Percentiles rank a stretch among this genome's conserved stretches.
These are phyloP conservation scores for Wickerhamiella qilinensis DNA, from an alignment of 805 yeast genomes.

Conservation along the genomic window DNA sequence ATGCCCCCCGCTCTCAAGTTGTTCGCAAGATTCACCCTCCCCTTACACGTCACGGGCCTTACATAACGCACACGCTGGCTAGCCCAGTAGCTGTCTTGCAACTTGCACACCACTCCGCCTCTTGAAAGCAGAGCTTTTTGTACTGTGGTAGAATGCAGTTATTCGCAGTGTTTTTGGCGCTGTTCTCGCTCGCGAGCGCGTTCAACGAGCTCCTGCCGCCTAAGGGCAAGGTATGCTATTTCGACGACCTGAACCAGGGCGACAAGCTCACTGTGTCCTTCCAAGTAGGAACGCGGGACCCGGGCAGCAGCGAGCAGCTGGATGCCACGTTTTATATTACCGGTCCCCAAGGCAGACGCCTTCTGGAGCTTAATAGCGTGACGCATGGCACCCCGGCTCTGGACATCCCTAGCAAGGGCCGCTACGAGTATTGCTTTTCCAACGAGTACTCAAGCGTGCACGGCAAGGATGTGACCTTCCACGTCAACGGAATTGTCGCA, in stretches of 20 bases:
- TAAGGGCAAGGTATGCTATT: constrained; percentile 75
- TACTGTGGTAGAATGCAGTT: constrained; percentile 9
- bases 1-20: too few relatives aligned
- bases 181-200: constrained; percentile 25
- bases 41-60: too few relatives aligned
- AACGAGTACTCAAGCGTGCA: constrained; percentile 59
- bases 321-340: constrained; percentile 44
- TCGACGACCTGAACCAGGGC: constrained; percentile 61
- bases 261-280: constrained; percentile 78
- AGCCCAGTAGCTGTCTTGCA: too few relatives aligned
- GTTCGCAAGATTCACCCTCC: too few relatives aligned
- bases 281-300: constrained; percentile 85
- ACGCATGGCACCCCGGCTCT: constrained; percentile 72
- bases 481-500: constrained; percentile 83
- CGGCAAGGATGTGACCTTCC: constrained; percentile 86
- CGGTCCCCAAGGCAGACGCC: constrained; percentile 34
- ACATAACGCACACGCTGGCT: too few relatives aligned
- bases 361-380: constrained; percentile 34
- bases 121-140: too few relatives aligned
- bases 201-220: constrained; percentile 76
- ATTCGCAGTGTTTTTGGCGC: constrained; percentile 6
- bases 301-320: constrained; percentile 21
- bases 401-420: constrained; percentile 52
- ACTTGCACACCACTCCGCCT: too few relatives aligned
- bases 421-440: constrained; percentile 76